Percentiles rank a stretch among this genome's conserved stretches.
These are phyloP conservation scores for Xylaria multiplex DNA, from an alignment of 2,329 filamentous ascomycete genomes.

Conservation along the genomic window DNA sequence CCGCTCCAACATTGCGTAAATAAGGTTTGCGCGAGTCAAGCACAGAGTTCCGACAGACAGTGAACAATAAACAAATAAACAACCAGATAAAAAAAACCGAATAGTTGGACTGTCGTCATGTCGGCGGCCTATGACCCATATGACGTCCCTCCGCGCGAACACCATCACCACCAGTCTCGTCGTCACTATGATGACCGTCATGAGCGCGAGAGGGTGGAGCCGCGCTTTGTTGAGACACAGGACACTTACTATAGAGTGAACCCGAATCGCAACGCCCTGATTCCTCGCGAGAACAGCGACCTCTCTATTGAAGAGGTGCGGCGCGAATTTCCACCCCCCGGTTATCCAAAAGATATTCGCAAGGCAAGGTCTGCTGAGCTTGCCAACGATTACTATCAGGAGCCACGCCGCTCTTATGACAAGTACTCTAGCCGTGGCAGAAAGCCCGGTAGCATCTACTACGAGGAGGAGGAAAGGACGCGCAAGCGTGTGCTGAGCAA, in stretches of 20 bases:
- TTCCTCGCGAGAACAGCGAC: conserved; percentile 78
- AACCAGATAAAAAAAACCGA: background rate
- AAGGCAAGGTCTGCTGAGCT: conserved; percentile 73
- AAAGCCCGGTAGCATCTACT: conserved; percentile 60
- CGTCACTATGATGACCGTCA: conserved; percentile 61
- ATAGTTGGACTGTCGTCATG: conserved; percentile 46
- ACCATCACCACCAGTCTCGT: conserved; percentile 50
- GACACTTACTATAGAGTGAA: conserved; percentile 60
- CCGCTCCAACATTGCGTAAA: background rate
- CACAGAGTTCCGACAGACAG: background rate
- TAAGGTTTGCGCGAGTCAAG: conserved; percentile 22
- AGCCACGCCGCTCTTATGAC: conserved; percentile 51
- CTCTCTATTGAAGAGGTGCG: conserved; percentile 82
- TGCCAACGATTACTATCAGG: conserved; percentile 69
- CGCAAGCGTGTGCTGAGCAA: conserved; percentile 66
- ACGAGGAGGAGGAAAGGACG: conserved; percentile 68
- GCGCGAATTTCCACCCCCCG: conserved; percentile 83
- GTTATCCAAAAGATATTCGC: conserved; percentile 62
- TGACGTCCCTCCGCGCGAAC: conserved; percentile 58
- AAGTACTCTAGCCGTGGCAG: conserved; percentile 51
- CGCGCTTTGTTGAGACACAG: conserved; percentile 63
- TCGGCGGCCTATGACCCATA: conserved; percentile 66
- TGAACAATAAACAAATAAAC: background rate
- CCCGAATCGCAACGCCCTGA: conserved; percentile 59
- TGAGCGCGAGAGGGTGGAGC: conserved; percentile 59